These are phyloP conservation scores for Annulohypoxylon moriforme DNA, from an alignment of 495 filamentous ascomycete genomes.

Conservation along the genomic window DNA sequence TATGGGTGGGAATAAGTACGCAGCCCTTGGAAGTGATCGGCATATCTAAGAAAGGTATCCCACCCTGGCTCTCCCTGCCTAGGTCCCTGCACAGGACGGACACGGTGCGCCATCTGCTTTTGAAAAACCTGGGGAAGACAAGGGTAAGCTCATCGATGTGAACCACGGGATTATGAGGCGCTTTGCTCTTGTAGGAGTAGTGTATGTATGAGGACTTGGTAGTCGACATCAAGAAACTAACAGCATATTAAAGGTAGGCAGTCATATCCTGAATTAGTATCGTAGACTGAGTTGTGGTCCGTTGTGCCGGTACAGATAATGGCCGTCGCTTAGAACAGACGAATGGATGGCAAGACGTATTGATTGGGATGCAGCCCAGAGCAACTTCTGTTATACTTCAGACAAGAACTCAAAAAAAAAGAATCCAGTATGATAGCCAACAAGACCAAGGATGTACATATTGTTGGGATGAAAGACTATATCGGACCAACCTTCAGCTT, in stretches of 20 bases:
- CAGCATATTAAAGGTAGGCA: background rate
- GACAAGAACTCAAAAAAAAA: background rate
- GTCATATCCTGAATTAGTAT: background rate
- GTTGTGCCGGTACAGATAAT: background rate
- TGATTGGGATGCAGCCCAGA: background rate
- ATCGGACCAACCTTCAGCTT: constrained; percentile 2
- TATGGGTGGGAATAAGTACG: constrained; percentile 14
- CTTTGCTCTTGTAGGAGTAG: background rate
- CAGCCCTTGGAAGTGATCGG: constrained; percentile 39
- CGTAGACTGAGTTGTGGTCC: background rate
- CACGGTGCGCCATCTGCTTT: constrained; percentile 38
- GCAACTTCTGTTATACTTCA: background rate
- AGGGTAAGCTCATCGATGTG: constrained; percentile 23
- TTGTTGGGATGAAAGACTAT: background rate
- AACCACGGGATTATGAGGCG: constrained; percentile 16
- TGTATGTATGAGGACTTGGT: background rate
- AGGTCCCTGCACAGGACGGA: constrained; percentile 30
- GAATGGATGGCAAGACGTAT: background rate
- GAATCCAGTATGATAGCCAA: background rate
- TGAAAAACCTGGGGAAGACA: constrained; percentile 45
- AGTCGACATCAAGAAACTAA: background rate
- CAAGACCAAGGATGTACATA: background rate
- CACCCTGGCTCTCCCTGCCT: constrained; percentile 23
- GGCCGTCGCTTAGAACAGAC: background rate
- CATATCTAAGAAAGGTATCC: constrained; percentile 46